Evolutionary conservation across 1,284 basidiomycete species (phyloP).

Genomic region (Moniliophthora roreri): DNA sequence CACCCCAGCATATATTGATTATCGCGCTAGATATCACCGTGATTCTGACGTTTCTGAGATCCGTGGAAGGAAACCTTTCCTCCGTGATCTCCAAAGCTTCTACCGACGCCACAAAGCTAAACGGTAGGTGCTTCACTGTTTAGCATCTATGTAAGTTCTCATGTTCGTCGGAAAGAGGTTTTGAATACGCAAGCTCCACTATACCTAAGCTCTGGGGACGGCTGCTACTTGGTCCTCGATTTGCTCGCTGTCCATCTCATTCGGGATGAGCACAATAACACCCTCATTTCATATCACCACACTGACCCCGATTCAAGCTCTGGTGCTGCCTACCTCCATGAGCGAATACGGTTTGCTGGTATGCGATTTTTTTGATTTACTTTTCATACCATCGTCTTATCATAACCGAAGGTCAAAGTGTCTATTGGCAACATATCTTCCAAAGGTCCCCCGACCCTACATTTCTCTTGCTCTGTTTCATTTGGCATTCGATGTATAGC

Average conservation of each 20-base stretch:
- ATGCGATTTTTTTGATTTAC: neutral
- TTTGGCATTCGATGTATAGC: constrained; percentile 58
- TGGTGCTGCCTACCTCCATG: constrained; percentile 30
- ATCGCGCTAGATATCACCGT: neutral
- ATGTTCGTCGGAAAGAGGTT: constrained; percentile 27
- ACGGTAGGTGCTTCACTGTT: neutral
- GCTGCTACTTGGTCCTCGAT: constrained; percentile 34
- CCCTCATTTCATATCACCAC: constrained; percentile 40
- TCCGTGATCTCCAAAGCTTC: neutral
- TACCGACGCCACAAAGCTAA: neutral
- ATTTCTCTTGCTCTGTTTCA: constrained; percentile 47
- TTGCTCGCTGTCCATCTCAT: constrained; percentile 41
- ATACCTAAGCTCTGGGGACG: constrained; percentile 33
- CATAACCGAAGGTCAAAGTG: constrained; percentile 34
- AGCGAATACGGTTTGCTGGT: constrained; percentile 35
- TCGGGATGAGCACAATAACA: constrained; percentile 34
- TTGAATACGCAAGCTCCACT: constrained; percentile 55
- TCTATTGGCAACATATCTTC: constrained; percentile 57
- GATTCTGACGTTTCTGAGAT: neutral
- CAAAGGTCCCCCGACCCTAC: constrained; percentile 45
- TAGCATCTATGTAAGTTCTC: neutral
- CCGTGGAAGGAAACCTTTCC: neutral
- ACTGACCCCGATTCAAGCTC: constrained; percentile 27
- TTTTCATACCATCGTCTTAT: neutral
- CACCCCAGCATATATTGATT: neutral